Evolutionary conservation across 441 rosid species (phyloP), one percentile per base, ranked within the genome.

Genomic region (Euphorbia celastroides): DNA sequence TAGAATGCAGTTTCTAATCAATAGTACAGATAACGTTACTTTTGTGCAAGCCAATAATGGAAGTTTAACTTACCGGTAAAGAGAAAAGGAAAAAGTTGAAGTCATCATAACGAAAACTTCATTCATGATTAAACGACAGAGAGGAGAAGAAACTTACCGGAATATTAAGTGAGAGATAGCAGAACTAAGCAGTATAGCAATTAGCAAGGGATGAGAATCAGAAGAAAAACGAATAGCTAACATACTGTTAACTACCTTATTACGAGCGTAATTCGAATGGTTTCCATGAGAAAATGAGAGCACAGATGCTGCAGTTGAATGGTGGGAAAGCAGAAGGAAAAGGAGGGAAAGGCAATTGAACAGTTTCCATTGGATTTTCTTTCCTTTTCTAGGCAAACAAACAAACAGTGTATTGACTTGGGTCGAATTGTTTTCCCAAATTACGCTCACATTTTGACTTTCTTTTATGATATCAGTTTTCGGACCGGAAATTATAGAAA

Each of bases 351-450:
- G 28, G 44, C n/a, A 12, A 59, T 2, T 5, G 20, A 26, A 10
- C 7, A 5, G 28, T 51, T 62, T 38, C 4, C 0, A 26, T 51
- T 26, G 31, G 17, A 46, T 61, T 75, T 73, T 58, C 57, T 20
- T 67, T 30, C 19, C 41, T 46, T 63, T 74, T 74, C 75, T 44
- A 17, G 57, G 32, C 27, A 72, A 57, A 19, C 73, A 28, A 70
- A 60, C 64, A 27, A 50, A 60, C 58, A 32, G 50, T 50, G 58
- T 22, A 56, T 7, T 38, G 72, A 66, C 54, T 57, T 16, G 28
- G 31, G 69, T 69, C 62, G 62, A 57, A 59, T 22, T 42, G 54
- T 11, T 12, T 10, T 10, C 61, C 36, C 26, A 13, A 12, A 12
- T 56, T n/a, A 13, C n/a, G 1, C 57, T 19, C 11, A 50, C 10